These are phyloP conservation scores for Ceratocystis diversiconidia DNA, from an alignment of 2,329 filamentous ascomycete species.

Conservation along the genomic window DNA sequence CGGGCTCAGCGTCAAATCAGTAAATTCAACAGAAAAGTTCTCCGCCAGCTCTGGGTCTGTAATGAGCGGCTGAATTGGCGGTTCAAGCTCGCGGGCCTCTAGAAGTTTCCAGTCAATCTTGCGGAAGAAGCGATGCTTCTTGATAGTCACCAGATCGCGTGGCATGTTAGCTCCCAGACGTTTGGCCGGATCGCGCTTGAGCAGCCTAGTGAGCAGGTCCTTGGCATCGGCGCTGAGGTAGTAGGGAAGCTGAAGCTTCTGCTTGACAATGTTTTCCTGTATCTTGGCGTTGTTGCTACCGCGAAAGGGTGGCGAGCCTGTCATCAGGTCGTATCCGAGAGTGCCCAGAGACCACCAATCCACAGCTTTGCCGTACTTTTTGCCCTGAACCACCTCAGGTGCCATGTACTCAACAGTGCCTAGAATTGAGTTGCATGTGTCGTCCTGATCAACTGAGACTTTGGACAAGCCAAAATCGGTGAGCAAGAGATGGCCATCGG, in stretches of 20 bases:
- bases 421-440: conserved; percentile 72
- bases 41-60: conserved; percentile 92
- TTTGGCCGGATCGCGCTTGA: conserved; percentile 86
- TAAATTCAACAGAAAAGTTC: conserved; percentile 93
- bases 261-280: conserved; percentile 87
- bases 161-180: conserved; percentile 78
- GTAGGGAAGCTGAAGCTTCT: conserved; percentile 79
- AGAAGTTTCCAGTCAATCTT: conserved; percentile 91
- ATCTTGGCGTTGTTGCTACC: conserved; percentile 89
- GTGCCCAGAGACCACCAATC: conserved; percentile 99
- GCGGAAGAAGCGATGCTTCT: conserved; percentile 89
- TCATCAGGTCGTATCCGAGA: conserved; percentile 82
- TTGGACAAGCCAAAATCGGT: conserved; percentile 97
- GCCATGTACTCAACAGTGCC: conserved; percentile 99
- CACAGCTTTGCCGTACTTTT: conserved; percentile 82
- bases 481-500: conserved; percentile 79
- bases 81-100: conserved; percentile 64
- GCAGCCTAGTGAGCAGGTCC: conserved; percentile 74
- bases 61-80: conserved; percentile 84
- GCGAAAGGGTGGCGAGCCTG: conserved; percentile 78
- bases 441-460: conserved; percentile 60
- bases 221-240: conserved; percentile 86
- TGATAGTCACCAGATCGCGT: conserved; percentile 72
- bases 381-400: conserved; percentile 77
- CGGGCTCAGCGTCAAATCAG: conserved; percentile 67